phyloP scores from a whole-genome alignment of 1,284 basidiomycete species.

The Sanghuangporus sanghuang region DNA sequence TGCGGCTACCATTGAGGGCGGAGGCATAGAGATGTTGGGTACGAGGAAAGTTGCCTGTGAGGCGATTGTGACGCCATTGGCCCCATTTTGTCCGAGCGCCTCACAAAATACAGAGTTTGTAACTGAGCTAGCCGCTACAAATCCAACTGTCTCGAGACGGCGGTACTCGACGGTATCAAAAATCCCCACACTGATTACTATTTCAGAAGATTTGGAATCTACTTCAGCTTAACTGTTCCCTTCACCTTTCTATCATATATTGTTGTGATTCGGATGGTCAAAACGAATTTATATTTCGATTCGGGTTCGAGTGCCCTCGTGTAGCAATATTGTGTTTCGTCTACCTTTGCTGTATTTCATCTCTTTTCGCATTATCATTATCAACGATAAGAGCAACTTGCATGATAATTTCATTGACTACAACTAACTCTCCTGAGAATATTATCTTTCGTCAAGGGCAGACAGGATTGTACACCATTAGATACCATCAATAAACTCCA shows the following conservation, averaged over 20 bases:
- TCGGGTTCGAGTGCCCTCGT: not conserved
- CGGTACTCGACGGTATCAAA: not conserved
- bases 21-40: not conserved
- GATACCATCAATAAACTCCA: not conserved
- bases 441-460: not conserved
- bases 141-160: not conserved
- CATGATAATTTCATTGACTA: too few relatives aligned
- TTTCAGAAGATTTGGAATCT: not conserved
- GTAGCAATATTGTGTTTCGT: too few relatives aligned
- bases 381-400: too few relatives aligned
- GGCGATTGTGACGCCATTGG: too few relatives aligned
- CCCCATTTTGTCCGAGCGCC: not conserved
- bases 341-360: too few relatives aligned
- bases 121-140: not conserved
- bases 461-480: not conserved
- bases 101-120: not conserved
- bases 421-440: too few relatives aligned
- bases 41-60: too few relatives aligned
- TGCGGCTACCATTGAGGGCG: not conserved
- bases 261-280: not conserved
- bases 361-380: too few relatives aligned
- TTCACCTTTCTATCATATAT: not conserved
- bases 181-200: not conserved
- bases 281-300: not conserved
- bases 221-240: not conserved